Base-by-base conservation (phyloP, 768 basidiomycete genomes). In the Termitomyces sp. region DNA sequence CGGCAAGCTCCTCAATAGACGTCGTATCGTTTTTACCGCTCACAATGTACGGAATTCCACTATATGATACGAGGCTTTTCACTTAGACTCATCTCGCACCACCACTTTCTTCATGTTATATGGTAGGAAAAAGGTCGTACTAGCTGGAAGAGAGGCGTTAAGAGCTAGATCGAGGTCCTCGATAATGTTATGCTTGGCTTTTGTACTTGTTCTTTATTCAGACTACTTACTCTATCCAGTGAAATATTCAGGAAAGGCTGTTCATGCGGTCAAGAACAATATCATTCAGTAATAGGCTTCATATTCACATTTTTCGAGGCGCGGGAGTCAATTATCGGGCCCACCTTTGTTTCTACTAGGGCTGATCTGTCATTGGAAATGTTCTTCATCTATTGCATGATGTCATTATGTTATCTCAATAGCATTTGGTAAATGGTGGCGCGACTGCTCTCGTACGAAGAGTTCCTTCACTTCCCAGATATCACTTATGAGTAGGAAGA, bases 91-190 rank as follows among this genome's bases (percentile, higher is more conserved):
- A n/a, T n/a, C n/a, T n/a, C n/a, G n/a, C n/a, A n/a, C n/a, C n/a
- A n/a, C n/a, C n/a, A n/a, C n/a, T n/a, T n/a, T n/a, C n/a, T n/a
- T n/a, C n/a, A n/a, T n/a, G n/a, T n/a, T n/a, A n/a, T n/a, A n/a
- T n/a, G n/a, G n/a, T n/a, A n/a, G n/a, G n/a, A n/a, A n/a, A n/a
- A n/a, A n/a, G n/a, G n/a, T n/a, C n/a, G n/a, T n/a, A n/a, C n/a
- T n/a, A n/a, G n/a, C n/a, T n/a, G n/a, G n/a, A n/a, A n/a, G 60
- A 80, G 86, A 67, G 70, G 72, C 1, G 70, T 87, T 61, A 74
- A 77, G 63, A 75, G 78, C 11, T 82, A 77, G 74, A 73, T 72
- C 54, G 70, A 74, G 54, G 68, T 79, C 33, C 57, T 80, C 30
- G 77, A 78, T 3, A 80, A 73, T 73, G 55, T 18, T 63, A 3